Percentiles rank a stretch among this genome's conserved stretches.
These are phyloP conservation scores for Sarocladium strictum DNA, from an alignment of 2,329 filamentous ascomycete genomes.

Conservation along the genomic window DNA sequence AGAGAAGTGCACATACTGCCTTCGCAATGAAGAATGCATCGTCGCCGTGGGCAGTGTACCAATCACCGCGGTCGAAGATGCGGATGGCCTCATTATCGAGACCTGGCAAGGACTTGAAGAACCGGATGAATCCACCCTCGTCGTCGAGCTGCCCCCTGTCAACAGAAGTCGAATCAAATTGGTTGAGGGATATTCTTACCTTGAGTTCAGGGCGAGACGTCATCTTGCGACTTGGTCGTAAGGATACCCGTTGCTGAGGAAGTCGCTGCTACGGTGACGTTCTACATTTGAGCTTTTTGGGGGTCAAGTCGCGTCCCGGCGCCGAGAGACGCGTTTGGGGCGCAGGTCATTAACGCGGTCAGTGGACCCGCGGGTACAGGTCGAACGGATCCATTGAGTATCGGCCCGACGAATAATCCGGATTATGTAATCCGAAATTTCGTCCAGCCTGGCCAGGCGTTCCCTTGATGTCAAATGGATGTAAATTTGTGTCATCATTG, in stretches of 20 bases:
- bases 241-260: not conserved
- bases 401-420: not conserved
- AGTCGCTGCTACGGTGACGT: not conserved
- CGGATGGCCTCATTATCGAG: slow-evolving; percentile 72
- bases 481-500: not conserved
- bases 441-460: not conserved
- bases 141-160: slow-evolving; percentile 70
- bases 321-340: slow-evolving; percentile 17
- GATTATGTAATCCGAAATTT: not conserved
- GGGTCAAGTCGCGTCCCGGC: slow-evolving; percentile 1
- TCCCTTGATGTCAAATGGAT: not conserved
- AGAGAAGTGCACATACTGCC: slow-evolving; percentile 43
- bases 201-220: slow-evolving; percentile 67
- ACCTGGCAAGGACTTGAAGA: slow-evolving; percentile 78
- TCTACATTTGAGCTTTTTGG: slow-evolving; percentile 11
- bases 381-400: too few species aligned
- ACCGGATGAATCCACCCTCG: slow-evolving; percentile 93
- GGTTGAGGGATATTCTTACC: slow-evolving; percentile 32
- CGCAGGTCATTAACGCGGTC: not conserved
- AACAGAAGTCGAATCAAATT: slow-evolving; percentile 10
- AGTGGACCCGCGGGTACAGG: too few species aligned
- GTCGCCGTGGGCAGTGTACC: slow-evolving; percentile 87
- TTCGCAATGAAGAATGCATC: slow-evolving; percentile 80
- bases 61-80: slow-evolving; percentile 91
- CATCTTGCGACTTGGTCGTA: slow-evolving; percentile 41